phyloP scores from a whole-genome alignment of 495 filamentous ascomycete genomes.

The Bathelium albidoporum region DNA sequence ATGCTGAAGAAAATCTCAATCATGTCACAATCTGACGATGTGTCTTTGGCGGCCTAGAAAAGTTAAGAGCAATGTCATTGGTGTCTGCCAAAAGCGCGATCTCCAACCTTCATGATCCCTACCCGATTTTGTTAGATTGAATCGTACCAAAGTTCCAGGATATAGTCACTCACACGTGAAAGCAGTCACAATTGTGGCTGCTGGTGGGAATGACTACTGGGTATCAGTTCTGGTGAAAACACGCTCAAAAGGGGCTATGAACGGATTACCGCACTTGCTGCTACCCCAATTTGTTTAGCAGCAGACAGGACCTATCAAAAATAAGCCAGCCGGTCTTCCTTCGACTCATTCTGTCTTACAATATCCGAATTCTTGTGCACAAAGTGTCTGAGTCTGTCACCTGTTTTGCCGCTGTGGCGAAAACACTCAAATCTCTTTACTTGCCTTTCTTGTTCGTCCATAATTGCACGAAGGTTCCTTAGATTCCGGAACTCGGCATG shows the following conservation, averaged over 20 bases:
- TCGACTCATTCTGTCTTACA: background rate
- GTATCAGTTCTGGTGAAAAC: background rate
- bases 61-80: background rate
- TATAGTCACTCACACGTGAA: background rate
- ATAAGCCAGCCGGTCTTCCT: background rate
- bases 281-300: background rate
- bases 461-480: background rate
- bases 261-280: background rate
- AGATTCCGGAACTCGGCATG: background rate
- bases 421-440: background rate
- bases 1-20: conserved; percentile 1
- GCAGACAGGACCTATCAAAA: background rate
- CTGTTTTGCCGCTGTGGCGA: background rate
- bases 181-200: background rate
- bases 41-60: background rate
- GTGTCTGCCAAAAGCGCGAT: background rate
- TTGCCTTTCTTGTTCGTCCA: background rate
- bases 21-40: conserved; percentile 2
- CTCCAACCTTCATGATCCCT: conserved; percentile 3
- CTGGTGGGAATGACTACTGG: background rate
- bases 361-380: background rate
- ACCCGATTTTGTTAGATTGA: background rate
- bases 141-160: background rate
- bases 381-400: background rate
- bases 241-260: background rate